Evolutionary conservation across 1,284 basidiomycete species (phyloP).

Genomic region (Agroathelia rolfsii): DNA sequence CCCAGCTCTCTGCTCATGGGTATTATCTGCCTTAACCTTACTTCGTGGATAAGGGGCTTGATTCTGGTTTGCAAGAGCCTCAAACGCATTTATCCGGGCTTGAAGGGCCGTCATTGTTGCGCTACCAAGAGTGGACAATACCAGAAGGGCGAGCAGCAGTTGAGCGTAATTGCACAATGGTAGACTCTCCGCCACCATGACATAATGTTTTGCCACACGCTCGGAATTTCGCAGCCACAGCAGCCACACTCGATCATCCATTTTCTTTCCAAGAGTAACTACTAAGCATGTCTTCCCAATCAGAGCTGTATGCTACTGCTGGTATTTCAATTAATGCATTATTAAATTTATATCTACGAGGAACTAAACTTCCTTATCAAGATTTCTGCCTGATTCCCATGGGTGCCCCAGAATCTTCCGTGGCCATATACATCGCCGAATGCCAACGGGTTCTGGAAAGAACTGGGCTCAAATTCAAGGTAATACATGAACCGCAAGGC

Average conservation of each 20-base stretch:
- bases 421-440: constrained; percentile 66
- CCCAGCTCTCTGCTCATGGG: no score
- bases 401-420: constrained; percentile 63
- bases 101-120: constrained; percentile 11
- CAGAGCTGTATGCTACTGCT: constrained; percentile 60
- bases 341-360: constrained; percentile 5
- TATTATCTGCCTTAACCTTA: constrained; percentile 16
- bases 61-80: constrained; percentile 9
- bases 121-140: no score
- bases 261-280: constrained; percentile 7
- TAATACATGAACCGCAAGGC: constrained; percentile 20
- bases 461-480: constrained; percentile 75
- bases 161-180: no score
- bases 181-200: no score
- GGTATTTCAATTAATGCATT: constrained; percentile 30
- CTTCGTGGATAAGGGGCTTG: constrained; percentile 13
- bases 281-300: constrained; percentile 21
- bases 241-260: constrained; percentile 7
- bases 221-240: not conserved
- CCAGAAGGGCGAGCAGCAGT: no score
- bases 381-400: constrained; percentile 83
- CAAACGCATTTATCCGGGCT: constrained; percentile 12
- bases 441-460: constrained; percentile 76
- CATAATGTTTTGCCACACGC: no score
- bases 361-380: constrained; percentile 17